Base-by-base conservation (phyloP, 2,329 filamentous ascomycete genomes). In the Diplodia seriata region DNA sequence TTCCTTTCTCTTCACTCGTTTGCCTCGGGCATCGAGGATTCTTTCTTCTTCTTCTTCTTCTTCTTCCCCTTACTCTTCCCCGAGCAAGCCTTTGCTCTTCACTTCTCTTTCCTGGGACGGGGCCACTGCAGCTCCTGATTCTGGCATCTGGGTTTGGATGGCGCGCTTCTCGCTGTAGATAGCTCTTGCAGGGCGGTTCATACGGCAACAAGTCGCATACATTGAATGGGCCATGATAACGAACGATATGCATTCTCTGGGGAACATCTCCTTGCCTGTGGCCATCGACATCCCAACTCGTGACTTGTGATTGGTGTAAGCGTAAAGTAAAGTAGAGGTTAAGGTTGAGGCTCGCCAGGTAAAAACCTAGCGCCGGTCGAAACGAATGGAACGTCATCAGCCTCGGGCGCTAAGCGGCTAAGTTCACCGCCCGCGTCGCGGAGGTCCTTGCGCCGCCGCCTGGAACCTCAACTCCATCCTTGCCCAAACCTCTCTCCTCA, bases 111-210 rank as follows among this genome's bases (percentile, higher is more conserved):
- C n/a, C 3, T 38, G n/a, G 15, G 64, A 67, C 3, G 64, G 53
- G 26, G 64, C 43, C 64, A 57, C 64, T 59, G 53, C 31, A 57
- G 53, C 64, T 51, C 53, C 54, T 43, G 64, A 67, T 67, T 59
- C 14, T 12, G 54, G 64, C 64, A 67, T 67, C 18, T 56, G 64
- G 64, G 53, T 67, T 57, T 49, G 51, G 51, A 47, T 31, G 53
- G 59, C 31, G 43, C 31, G 59, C 59, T 51, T 51, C 47, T 63
- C 15, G 59, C 59, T 63, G 59, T 63, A 63, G 59, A 63, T 63
- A 63, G 18, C 59, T 63, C 14, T 33, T 33, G 31, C 29, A 63
- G 20, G 26, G 47, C 36, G 59, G 59, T 63, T 62, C 29, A 62
- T 62, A 62, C 57, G 40, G 57, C 57, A 40, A 47, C 57, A 50